phyloP scores from a whole-genome alignment of 2,329 filamentous ascomycete genomes.

The Aspergillus sp. region DNA sequence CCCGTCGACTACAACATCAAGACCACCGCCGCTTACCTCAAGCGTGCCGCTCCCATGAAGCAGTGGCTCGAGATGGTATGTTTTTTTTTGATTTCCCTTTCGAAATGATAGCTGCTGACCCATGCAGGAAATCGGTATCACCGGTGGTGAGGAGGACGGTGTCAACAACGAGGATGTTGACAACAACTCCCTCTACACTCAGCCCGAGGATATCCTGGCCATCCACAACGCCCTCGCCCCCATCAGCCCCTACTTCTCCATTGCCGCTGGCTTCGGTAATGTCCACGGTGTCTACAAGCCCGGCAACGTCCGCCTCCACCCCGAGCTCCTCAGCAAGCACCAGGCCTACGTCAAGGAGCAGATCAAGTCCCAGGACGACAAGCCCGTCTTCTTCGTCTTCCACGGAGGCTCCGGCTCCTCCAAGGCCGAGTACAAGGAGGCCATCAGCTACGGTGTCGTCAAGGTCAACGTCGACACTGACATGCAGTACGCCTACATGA shows the following conservation, averaged over 20 bases:
- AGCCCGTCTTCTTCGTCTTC: conserved; percentile 99
- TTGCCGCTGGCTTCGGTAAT: conserved; percentile 97
- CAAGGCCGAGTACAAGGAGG: conserved; percentile 86
- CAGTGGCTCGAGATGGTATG: conserved; percentile 97
- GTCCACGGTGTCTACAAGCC: conserved; percentile 99
- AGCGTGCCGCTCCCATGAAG: conserved; percentile 94
- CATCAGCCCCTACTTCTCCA: conserved; percentile 95
- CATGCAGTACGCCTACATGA: conserved; percentile 91
- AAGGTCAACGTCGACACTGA: conserved; percentile 99
- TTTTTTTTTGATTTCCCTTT: conserved; percentile 3
- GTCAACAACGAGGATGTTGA: conserved; percentile 98
- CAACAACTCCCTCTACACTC: conserved; percentile 96
- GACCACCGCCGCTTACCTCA: conserved; percentile 89
- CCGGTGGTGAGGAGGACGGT: conserved; percentile 95
- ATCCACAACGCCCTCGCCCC: conserved; percentile 83
- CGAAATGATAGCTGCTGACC: not conserved
- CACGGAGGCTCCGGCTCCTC: conserved; percentile 92
- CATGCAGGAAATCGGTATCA: conserved; percentile 77
- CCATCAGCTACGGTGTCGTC: conserved; percentile 90
- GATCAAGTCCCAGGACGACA: conserved; percentile 67
- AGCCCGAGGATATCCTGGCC: conserved; percentile 91
- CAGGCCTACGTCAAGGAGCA: conserved; percentile 86
- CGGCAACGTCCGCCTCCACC: conserved; percentile 94
- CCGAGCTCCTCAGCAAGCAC: conserved; percentile 95
- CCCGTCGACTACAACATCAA: conserved; percentile 83